Evolutionary conservation across 2,329 filamentous ascomycete genomes (phyloP).

Genomic region (Alternaria consortialis): DNA sequence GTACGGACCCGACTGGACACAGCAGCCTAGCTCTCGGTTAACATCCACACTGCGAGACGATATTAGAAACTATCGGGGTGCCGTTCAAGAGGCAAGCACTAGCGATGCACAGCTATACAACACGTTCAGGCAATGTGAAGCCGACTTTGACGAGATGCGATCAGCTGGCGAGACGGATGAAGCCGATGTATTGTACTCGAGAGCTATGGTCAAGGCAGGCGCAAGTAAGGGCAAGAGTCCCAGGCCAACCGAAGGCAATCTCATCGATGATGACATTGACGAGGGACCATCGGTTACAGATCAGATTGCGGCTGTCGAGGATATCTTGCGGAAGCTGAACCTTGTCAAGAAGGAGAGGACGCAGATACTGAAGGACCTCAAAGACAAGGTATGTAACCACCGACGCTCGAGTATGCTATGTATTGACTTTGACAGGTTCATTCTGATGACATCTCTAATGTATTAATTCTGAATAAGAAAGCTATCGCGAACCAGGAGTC

Average conservation of each 20-base stretch:
- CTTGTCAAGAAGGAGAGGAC: slow-evolving; percentile 90
- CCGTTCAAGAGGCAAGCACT: slow-evolving; percentile 84
- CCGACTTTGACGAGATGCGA: slow-evolving; percentile 94
- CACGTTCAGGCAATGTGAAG: slow-evolving; percentile 85
- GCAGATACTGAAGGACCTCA: slow-evolving; percentile 94
- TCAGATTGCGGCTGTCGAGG: slow-evolving; percentile 88
- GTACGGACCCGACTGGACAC: slow-evolving; percentile 94
- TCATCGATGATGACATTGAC: slow-evolving; percentile 94
- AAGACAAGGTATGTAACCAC: slow-evolving; percentile 79
- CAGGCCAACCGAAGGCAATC: slow-evolving; percentile 74
- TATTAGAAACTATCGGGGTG: slow-evolving; percentile 85
- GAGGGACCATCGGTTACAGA: slow-evolving; percentile 81
- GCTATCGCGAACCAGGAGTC: slow-evolving; percentile 90
- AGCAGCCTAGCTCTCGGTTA: slow-evolving; percentile 90
- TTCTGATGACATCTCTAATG: slow-evolving; percentile 96
- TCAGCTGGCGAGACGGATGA: slow-evolving; percentile 86
- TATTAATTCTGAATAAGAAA: slow-evolving; percentile 97
- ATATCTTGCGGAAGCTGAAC: slow-evolving; percentile 88
- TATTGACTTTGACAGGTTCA: slow-evolving; percentile 70
- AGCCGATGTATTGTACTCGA: slow-evolving; percentile 87
- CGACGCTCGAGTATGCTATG: background rate
- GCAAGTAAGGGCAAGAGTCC: slow-evolving; percentile 67
- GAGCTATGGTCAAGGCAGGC: slow-evolving; percentile 81
- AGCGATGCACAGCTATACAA: slow-evolving; percentile 86
- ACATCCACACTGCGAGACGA: slow-evolving; percentile 89